A percentile compares a stretch with the other conserved stretches of the same genome.
Evolutionary conservation across 129 eudicot genomes (phyloP).

Genomic region (Flaveria linearis): DNA sequence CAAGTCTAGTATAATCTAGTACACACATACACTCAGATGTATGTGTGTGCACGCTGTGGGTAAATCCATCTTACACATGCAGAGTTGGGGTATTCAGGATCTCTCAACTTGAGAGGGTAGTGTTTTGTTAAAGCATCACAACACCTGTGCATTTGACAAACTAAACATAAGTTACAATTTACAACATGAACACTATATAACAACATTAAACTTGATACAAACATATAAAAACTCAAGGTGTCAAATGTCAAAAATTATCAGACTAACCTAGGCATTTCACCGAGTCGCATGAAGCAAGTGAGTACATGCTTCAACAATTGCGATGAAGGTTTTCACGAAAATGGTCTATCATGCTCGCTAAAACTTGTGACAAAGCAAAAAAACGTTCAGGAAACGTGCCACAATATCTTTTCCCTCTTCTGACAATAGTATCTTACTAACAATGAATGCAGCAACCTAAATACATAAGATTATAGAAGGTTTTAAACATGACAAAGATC

Average conservation of each 20-base stretch:
- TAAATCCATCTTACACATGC: conserved; percentile 40
- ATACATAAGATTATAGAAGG: background rate
- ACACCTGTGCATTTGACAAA: conserved; percentile 40
- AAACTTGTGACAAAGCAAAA: conserved; percentile 27
- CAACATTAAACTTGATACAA: background rate
- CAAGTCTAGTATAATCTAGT: background rate
- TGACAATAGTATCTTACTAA: conserved; percentile 37
- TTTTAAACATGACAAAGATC: background rate
- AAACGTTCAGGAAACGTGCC: conserved; percentile 32
- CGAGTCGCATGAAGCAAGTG: conserved; percentile 36
- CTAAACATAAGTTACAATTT: background rate
- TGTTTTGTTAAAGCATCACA: conserved; percentile 28
- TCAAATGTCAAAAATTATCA: conserved; percentile 30
- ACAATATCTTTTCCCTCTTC: conserved; percentile 38
- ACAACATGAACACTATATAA: conserved; percentile 14
- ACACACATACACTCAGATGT: background rate
- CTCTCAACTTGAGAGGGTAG: conserved; percentile 38
- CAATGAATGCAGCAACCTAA: conserved; percentile 43
- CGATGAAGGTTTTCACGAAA: conserved; percentile 21
- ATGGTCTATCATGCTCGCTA: conserved; percentile 26
- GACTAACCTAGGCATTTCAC: conserved; percentile 49
- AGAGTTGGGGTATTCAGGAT: conserved; percentile 32
- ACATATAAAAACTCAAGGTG: background rate
- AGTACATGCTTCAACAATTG: conserved; percentile 41
- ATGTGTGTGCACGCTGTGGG: background rate